phyloP scores from a whole-genome alignment of 1,284 basidiomycete species.

The Lentinula novae-zelandiae region DNA sequence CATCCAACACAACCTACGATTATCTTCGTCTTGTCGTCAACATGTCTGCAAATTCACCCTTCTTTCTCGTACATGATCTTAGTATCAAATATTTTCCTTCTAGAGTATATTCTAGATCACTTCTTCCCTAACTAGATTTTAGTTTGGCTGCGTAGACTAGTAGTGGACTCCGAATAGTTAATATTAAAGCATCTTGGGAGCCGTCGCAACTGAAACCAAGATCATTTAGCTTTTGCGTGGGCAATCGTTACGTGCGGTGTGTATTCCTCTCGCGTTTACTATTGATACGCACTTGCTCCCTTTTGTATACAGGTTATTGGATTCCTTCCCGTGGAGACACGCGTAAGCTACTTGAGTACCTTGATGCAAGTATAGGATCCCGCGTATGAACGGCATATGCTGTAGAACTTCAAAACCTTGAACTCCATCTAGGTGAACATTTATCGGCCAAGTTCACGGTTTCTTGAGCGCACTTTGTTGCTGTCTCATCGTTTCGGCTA shows the following conservation, averaged over 20 bases:
- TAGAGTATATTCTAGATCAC: background rate
- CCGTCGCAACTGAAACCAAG: too few species aligned
- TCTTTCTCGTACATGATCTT: background rate
- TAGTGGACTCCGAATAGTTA: background rate
- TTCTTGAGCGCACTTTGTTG: too few species aligned
- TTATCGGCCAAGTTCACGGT: too few species aligned
- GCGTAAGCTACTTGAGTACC: too few species aligned
- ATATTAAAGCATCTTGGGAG: background rate
- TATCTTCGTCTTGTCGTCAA: background rate
- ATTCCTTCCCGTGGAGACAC: too few species aligned
- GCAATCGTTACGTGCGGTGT: too few species aligned
- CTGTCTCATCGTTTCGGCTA: too few species aligned
- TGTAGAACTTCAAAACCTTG: too few species aligned
- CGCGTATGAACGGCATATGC: too few species aligned
- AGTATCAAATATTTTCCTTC: background rate
- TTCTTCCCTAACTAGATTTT: background rate
- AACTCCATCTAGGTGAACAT: too few species aligned
- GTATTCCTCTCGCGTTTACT: background rate
- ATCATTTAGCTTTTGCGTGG: too few species aligned
- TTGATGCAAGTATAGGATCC: too few species aligned
- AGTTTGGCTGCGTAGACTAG: background rate
- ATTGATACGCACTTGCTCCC: background rate
- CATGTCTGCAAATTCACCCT: background rate
- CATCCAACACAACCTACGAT: background rate
- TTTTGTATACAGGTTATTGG: background rate